Conservation (phyloP, 805 yeast species). For the Millerago galiae region DNA sequence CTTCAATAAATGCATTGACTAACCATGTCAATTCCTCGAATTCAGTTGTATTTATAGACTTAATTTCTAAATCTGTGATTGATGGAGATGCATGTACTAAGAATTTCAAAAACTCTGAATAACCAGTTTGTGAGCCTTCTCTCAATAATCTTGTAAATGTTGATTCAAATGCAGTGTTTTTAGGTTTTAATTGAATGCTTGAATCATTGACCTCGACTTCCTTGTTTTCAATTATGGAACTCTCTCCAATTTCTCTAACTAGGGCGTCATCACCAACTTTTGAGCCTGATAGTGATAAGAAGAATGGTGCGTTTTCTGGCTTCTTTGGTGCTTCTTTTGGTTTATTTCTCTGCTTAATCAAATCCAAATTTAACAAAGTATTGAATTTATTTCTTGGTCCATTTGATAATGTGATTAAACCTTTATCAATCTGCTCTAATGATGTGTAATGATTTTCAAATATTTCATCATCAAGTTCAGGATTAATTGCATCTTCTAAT, state of each 20-base stretch:
- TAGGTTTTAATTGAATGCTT: conserved; percentile 21
- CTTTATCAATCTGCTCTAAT: conserved; percentile 53
- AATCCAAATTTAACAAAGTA: conserved; percentile 75
- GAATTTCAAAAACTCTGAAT: conserved; percentile 43
- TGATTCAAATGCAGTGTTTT: conserved; percentile 53
- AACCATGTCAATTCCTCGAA: conserved; percentile 60
- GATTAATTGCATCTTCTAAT: conserved; percentile 71
- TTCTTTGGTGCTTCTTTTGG: conserved; percentile 86
- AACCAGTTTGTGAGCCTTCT: conserved; percentile 39
- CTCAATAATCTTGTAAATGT: conserved; percentile 63
- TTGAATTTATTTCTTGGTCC: conserved; percentile 75
- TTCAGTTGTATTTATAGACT: conserved; percentile 61
- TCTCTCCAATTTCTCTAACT: conserved; percentile 31
- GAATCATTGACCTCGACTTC: conserved; percentile 1
- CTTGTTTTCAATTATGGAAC: conserved; percentile 13
- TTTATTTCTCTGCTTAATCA: conserved; percentile 79
- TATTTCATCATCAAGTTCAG: conserved; percentile 28
- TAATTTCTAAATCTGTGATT: conserved; percentile 75
- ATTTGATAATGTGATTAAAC: conserved; percentile 65
- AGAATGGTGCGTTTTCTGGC: conserved; percentile 77
- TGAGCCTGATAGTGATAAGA: conserved; percentile 60
- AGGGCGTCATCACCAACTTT: conserved; percentile 66
- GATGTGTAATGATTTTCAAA: conserved; percentile 39
- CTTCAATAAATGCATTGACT: conserved; percentile 58
- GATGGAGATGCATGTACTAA: conserved; percentile 67